Percentiles rank a stretch among this genome's conserved stretches.
Evolutionary conservation across 495 filamentous ascomycete species (phyloP).

Genomic region (Lophiotrema nucula): DNA sequence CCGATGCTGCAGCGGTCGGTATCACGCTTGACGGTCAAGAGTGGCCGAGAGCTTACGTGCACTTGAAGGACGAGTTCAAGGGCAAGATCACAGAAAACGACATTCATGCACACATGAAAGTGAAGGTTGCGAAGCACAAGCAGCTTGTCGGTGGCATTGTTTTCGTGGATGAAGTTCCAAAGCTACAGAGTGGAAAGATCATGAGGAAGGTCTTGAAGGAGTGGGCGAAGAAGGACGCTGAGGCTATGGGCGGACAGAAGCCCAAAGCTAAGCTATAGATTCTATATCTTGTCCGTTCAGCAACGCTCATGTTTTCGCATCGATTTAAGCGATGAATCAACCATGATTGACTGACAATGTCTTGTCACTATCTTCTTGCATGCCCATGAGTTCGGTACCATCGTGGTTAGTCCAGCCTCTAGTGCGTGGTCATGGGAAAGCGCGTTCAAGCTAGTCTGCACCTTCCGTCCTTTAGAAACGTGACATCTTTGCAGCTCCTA

Average conservation of each 20-base stretch:
- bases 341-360: no score
- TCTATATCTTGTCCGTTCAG: no score
- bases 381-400: no score
- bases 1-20: constrained; percentile 45
- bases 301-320: background rate
- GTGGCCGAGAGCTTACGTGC: constrained; percentile 40
- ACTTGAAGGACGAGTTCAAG: constrained; percentile 36
- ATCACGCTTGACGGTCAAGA: constrained; percentile 38
- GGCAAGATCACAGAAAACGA: constrained; percentile 33
- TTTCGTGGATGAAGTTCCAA: constrained; percentile 42
- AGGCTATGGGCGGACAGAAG: constrained; percentile 15
- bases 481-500: no score
- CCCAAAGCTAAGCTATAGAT: constrained; percentile 29
- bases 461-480: background rate
- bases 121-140: constrained; percentile 41
- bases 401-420: no score
- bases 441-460: constrained; percentile 3
- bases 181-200: constrained; percentile 41
- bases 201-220: constrained; percentile 39
- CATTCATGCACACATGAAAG: constrained; percentile 38
- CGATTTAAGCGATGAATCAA: no score
- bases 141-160: constrained; percentile 39
- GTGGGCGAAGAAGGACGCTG: constrained; percentile 41
- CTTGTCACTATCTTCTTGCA: no score
- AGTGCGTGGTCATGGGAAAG: constrained; percentile 6